Conservation (phyloP, 495 filamentous ascomycete genomes). For the Hypoxylon perforatum region DNA sequence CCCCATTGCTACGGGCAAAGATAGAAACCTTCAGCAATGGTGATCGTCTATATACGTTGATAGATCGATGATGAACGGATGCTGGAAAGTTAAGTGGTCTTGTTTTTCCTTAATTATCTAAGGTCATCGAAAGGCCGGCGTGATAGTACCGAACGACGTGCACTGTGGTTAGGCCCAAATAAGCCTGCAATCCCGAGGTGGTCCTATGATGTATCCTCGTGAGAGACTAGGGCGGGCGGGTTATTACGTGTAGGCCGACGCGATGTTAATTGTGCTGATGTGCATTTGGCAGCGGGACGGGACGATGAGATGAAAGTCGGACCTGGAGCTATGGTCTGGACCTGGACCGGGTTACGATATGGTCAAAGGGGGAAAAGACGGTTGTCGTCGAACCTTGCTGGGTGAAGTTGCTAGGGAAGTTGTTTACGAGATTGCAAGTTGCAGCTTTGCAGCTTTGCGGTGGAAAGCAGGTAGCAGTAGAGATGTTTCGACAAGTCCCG, state of each 20-base stretch:
- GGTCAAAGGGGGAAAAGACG: slow-evolving; percentile 8
- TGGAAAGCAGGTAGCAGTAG: slow-evolving; percentile 17
- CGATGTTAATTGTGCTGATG: slow-evolving; percentile 25
- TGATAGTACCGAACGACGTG: not conserved
- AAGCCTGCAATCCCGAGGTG: slow-evolving; percentile 35
- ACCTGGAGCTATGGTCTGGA: not conserved
- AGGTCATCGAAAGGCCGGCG: slow-evolving; percentile 10
- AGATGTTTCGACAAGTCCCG: slow-evolving; percentile 34
- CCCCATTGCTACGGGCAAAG: slow-evolving; percentile 53
- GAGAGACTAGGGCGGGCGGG: slow-evolving; percentile 35
- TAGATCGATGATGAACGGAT: slow-evolving; percentile 8
- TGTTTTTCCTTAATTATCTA: slow-evolving; percentile 12
- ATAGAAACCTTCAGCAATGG: slow-evolving; percentile 24
- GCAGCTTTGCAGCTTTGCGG: slow-evolving; percentile 23
- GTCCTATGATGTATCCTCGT: slow-evolving; percentile 46
- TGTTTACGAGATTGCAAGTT: slow-evolving; percentile 32
- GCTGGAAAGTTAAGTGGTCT: not conserved
- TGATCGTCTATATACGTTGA: slow-evolving; percentile 18
- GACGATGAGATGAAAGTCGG: slow-evolving; percentile 25
- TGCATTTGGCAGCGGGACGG: slow-evolving; percentile 29
- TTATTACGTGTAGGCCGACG: slow-evolving; percentile 34
- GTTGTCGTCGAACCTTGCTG: slow-evolving; percentile 23
- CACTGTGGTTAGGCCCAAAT: slow-evolving; percentile 26
- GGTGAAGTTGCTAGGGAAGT: slow-evolving; percentile 20
- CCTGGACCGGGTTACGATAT: slow-evolving; percentile 6